Evolutionary conservation across 2,329 filamentous ascomycete genomes (phyloP), one percentile per base, ranked within the genome.

Genomic region (Fusarium haematococcum): DNA sequence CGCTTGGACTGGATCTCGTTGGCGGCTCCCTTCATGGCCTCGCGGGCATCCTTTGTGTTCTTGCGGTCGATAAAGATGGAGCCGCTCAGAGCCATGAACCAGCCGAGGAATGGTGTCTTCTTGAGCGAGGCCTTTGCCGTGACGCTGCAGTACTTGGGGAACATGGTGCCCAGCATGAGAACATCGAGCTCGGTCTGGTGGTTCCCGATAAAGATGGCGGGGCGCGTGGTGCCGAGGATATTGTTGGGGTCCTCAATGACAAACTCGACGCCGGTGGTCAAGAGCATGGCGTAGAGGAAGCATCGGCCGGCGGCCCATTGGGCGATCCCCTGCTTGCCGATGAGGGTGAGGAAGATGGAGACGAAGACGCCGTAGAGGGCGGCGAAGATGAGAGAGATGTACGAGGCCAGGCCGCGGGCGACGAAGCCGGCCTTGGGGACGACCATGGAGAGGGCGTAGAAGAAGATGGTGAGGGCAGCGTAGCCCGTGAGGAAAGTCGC

Each of bases 141-240:
- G 69, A 99, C 93, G 79, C 92, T 95, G 87, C 94, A 97, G 87
- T 97, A 95, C 79, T 91, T 92, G 57, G 97, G 97, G 85, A 98
- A 98, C 79, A 98, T 91, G 83, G 88, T 87, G 71, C 95, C 97
- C 32, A 99, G 89, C 91, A 98, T 93, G 69, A 98, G 88, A 45
- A 99, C 94, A 81, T 99, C 97, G 76, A 99, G 90, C 85, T 98
- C 97, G 25, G 94, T 95, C 88, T 99, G 97, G 85, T 99, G 97
- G 84, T 98, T 98, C 45, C 93, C 94, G 77, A 99, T 88, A 80
- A 99, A 95, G 67, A 99, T 93, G 67, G 94, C 95, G 1, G 97
- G 97, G 61, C 96, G 90, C 32, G 87, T 87, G 11, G 87, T 91
- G 56, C 85, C 85, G 68, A 95, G 89, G 76, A 91, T 81, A 74